These are phyloP conservation scores for Acanthamoeba royreba DNA, from an alignment of 208 protist species.

Conservation along the genomic window DNA sequence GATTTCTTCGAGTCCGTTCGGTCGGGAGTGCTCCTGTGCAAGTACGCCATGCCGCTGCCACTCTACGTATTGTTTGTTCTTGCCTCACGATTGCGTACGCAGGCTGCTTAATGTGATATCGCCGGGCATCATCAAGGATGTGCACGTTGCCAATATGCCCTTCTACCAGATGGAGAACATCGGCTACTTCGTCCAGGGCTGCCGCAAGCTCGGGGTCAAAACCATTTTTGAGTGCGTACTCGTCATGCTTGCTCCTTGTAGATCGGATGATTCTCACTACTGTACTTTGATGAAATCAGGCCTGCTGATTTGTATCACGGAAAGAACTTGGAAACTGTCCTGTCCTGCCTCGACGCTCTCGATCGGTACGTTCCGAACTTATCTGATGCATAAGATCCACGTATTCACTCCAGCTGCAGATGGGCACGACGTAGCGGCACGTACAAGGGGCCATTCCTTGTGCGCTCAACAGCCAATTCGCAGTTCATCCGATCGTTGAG, in stretches of 20 bases:
- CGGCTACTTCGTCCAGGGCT: background rate
- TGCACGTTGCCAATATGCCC: background rate
- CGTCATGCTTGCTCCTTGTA: background rate
- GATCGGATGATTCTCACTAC: background rate
- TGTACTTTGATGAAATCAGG: background rate
- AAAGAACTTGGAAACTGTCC: background rate
- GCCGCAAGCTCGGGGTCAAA: conserved; percentile 9
- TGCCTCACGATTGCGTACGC: background rate
- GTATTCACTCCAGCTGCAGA: too few relatives aligned
- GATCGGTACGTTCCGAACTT: too few relatives aligned
- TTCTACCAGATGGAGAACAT: conserved; percentile 50
- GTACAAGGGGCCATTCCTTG: background rate
- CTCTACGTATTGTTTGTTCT: background rate
- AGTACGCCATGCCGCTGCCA: background rate
- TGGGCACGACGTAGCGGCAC: background rate
- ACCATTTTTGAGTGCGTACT: background rate
- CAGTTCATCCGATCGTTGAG: background rate
- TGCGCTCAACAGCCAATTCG: background rate
- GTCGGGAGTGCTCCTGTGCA: conserved; percentile 13
- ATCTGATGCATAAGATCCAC: too few relatives aligned
- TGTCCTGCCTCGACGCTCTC: conserved; percentile 5
- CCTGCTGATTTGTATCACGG: background rate
- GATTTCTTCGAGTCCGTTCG: background rate
- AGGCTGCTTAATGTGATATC: background rate
- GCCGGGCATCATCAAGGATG: background rate